A percentile compares a stretch with the other conserved stretches of the same genome.
Conservation (phyloP, 2,329 filamentous ascomycete species). For the Colletotrichum costaricense region DNA sequence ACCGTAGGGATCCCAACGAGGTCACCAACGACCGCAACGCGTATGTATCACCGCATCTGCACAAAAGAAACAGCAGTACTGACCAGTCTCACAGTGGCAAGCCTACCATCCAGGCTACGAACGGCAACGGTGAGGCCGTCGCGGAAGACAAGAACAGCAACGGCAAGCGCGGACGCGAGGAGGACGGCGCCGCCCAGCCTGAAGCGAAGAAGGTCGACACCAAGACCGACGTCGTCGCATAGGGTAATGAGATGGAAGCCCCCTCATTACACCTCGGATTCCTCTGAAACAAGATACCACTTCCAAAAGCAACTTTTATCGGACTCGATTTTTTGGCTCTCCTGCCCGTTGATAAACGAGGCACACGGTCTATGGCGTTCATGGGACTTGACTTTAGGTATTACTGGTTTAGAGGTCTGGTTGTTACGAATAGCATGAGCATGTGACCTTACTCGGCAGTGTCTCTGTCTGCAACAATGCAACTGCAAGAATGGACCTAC, state of each 20-base stretch:
- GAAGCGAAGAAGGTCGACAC: slow-evolving; percentile 72
- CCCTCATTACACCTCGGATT: background rate
- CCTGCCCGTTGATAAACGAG: slow-evolving; percentile 21
- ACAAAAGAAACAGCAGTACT: background rate
- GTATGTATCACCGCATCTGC: slow-evolving; percentile 40
- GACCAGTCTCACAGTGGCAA: slow-evolving; percentile 45
- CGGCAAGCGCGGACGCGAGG: slow-evolving; percentile 67
- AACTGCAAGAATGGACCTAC: slow-evolving; percentile 16
- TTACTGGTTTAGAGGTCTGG: slow-evolving; percentile 35
- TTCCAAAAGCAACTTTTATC: slow-evolving; percentile 36
- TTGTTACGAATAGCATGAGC: slow-evolving; percentile 36
- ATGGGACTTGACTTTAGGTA: slow-evolving; percentile 32
- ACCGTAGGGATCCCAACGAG: slow-evolving; percentile 46
- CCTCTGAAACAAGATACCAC: slow-evolving; percentile 34
- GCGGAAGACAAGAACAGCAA: slow-evolving; percentile 44
- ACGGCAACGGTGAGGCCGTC: slow-evolving; percentile 48
- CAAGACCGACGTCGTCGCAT: slow-evolving; percentile 51
- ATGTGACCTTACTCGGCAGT: slow-evolving; percentile 25
- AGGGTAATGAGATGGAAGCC: slow-evolving; percentile 9
- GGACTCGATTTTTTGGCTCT: slow-evolving; percentile 35
- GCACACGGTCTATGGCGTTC: slow-evolving; percentile 36
- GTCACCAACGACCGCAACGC: slow-evolving; percentile 45
- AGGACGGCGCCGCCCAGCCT: slow-evolving; percentile 59
- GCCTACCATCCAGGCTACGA: slow-evolving; percentile 58
- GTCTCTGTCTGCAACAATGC: slow-evolving; percentile 11